Percentiles rank a stretch among this genome's conserved stretches.
phyloP scores from a whole-genome alignment of 345 rosid genomes.

The Ricinus communis region DNA sequence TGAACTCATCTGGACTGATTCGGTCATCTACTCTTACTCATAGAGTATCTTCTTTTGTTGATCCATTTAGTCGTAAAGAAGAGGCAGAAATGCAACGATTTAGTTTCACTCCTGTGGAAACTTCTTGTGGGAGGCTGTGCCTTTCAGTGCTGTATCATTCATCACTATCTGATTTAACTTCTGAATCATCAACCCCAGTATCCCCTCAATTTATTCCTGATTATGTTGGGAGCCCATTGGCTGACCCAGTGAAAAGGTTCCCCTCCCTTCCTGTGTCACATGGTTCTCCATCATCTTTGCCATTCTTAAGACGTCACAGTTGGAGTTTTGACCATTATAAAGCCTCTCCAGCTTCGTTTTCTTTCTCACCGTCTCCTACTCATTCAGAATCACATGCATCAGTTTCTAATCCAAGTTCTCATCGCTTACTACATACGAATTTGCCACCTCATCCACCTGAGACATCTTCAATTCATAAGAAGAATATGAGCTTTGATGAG shows the following conservation, averaged over 20 bases:
- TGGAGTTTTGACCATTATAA: slow-evolving; percentile 75
- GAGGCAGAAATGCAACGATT: slow-evolving; percentile 87
- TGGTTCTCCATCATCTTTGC: slow-evolving; percentile 72
- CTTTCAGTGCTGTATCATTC: slow-evolving; percentile 68
- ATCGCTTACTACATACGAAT: slow-evolving; percentile 37
- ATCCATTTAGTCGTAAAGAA: slow-evolving; percentile 80
- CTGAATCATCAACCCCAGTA: slow-evolving; percentile 70
- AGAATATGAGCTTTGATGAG: slow-evolving; percentile 51
- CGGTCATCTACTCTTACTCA: slow-evolving; percentile 59
- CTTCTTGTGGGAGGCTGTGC: slow-evolving; percentile 82
- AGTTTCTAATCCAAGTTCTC: slow-evolving; percentile 50
- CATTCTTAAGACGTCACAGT: slow-evolving; percentile 83
- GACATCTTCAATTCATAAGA: slow-evolving; percentile 43
- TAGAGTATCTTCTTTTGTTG: slow-evolving; percentile 71
- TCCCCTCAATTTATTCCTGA: slow-evolving; percentile 80
- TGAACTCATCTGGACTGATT: slow-evolving; percentile 70
- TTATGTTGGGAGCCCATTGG: slow-evolving; percentile 97
- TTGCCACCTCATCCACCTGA: slow-evolving; percentile 69
- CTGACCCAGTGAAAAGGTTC: slow-evolving; percentile 77
- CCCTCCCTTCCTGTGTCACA: slow-evolving; percentile 71
- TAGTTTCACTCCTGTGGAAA: slow-evolving; percentile 77
- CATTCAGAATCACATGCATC: slow-evolving; percentile 62
- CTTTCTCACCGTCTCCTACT: slow-evolving; percentile 84
- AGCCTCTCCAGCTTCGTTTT: slow-evolving; percentile 63
- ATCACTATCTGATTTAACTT: slow-evolving; percentile 58